Percentiles rank a stretch among this genome's conserved stretches.
phyloP scores from a whole-genome alignment of 2,329 filamentous ascomycete species.

The Albifimbria verrucaria region DNA sequence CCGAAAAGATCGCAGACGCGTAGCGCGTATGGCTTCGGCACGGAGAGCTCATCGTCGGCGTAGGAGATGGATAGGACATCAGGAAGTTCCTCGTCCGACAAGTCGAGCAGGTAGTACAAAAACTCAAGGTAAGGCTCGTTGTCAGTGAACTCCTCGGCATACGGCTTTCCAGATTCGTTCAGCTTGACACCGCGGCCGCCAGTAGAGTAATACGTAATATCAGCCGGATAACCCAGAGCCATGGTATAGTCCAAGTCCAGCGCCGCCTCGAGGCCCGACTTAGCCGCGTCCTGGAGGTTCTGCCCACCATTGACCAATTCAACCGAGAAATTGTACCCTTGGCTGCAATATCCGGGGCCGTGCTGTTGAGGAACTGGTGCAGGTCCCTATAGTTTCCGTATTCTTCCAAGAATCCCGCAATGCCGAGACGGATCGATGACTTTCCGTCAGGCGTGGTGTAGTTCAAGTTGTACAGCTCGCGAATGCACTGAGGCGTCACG shows the following conservation, averaged over 20 bases:
- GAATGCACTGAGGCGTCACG: constrained; percentile 39
- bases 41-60: constrained; percentile 54
- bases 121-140: constrained; percentile 59
- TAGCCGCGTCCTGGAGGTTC: constrained; percentile 36
- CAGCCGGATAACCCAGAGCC: constrained; percentile 40
- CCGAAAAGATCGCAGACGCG: constrained; percentile 52
- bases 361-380: constrained; percentile 31
- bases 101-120: constrained; percentile 45
- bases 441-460: constrained; percentile 24
- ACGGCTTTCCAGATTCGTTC: constrained; percentile 30
- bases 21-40: constrained; percentile 48
- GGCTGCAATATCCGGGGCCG: constrained; percentile 31
- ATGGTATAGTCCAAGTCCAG: constrained; percentile 48
- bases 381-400: constrained; percentile 43
- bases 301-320: constrained; percentile 39
- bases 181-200: constrained; percentile 42
- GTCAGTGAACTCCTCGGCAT: constrained; percentile 25
- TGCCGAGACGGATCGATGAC: constrained; percentile 37
- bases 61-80: constrained; percentile 58
- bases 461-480: constrained; percentile 42
- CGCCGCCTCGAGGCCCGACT: constrained; percentile 41
- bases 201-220: constrained; percentile 42
- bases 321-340: constrained; percentile 36
- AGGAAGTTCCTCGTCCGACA: constrained; percentile 43
- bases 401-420: constrained; percentile 49